phyloP scores from a whole-genome alignment of 768 basidiomycete species.

The Hypholoma fasciculare region DNA sequence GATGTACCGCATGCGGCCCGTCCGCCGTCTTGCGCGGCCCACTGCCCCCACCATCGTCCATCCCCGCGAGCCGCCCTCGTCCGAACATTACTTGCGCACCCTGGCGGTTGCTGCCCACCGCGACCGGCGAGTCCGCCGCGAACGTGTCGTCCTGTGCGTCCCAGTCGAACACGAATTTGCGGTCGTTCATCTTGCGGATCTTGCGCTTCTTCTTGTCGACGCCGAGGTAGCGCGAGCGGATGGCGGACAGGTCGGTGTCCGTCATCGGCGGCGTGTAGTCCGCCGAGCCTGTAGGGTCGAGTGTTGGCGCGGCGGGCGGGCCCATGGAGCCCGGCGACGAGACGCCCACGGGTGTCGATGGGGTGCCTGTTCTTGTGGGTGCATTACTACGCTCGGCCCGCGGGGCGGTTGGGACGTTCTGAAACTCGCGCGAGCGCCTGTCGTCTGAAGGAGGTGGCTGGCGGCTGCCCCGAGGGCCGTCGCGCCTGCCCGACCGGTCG shows the following conservation, averaged over 20 bases:
- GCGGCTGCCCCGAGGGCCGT: conserved; percentile 37
- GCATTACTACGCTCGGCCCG: conserved; percentile 68
- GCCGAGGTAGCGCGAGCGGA: conserved; percentile 93
- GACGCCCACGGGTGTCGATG: conserved; percentile 30
- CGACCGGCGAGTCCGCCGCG: conserved; percentile 70
- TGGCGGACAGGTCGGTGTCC: conserved; percentile 74
- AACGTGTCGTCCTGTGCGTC: conserved; percentile 95
- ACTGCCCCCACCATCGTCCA: conserved; percentile 72
- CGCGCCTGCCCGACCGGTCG: conserved; percentile 45
- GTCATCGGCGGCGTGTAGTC: conserved; percentile 68
- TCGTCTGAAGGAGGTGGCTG: conserved; percentile 36
- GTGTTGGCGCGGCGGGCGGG: conserved; percentile 43
- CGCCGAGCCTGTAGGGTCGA: conserved; percentile 31
- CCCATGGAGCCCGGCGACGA: conserved; percentile 46
- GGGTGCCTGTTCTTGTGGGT: conserved; percentile 20
- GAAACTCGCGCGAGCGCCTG: conserved; percentile 43
- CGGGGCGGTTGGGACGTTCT: conserved; percentile 82
- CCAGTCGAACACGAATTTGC: conserved; percentile 99
- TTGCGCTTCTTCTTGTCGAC: conserved; percentile 93
- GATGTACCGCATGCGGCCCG: conserved; percentile 38
- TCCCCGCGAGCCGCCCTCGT: conserved; percentile 78
- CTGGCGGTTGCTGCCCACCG: conserved; percentile 69
- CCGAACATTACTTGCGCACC: conserved; percentile 91
- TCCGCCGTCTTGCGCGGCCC: conserved; percentile 35
- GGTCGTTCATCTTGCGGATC: conserved; percentile 92